Evolutionary conservation across 2,329 filamentous ascomycete genomes (phyloP).

Genomic region (Calonectria pseudoreteaudii): DNA sequence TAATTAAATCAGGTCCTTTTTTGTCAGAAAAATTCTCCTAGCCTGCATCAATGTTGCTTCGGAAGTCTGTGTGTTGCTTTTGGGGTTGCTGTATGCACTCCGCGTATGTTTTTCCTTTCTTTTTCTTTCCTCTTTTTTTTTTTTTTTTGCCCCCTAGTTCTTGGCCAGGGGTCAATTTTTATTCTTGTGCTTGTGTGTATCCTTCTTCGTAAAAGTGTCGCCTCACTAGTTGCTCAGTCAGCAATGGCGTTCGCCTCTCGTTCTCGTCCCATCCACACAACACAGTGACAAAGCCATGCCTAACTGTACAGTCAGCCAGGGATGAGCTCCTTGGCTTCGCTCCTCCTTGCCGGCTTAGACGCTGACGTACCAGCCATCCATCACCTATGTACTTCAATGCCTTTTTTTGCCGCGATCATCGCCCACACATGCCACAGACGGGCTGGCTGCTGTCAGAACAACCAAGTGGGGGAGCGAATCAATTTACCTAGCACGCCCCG

Average conservation of each 20-base stretch:
- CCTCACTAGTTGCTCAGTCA: neutral
- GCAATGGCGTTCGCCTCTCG: neutral
- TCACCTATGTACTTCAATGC: neutral
- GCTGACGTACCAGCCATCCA: conserved; percentile 4
- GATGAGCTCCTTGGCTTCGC: neutral
- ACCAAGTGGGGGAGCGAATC: conserved; percentile 7
- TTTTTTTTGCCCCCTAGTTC: neutral
- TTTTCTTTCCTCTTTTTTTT: neutral
- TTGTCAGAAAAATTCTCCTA: conserved; percentile 2
- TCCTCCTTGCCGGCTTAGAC: neutral
- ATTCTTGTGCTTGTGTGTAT: neutral
- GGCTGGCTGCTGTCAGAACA: conserved; percentile 4
- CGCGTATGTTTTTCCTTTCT: neutral
- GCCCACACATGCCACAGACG: neutral
- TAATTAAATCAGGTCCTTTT: neutral
- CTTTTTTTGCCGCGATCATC: conserved; percentile 1
- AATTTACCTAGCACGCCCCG: neutral
- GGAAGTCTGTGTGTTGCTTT: neutral
- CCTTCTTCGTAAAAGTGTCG: neutral
- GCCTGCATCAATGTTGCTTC: neutral
- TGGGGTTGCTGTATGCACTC: neutral
- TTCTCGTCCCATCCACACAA: neutral
- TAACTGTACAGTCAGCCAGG: neutral
- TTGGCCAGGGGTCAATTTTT: neutral
- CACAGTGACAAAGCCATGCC: neutral